Conservation (phyloP, 805 yeast species). For the Cyberlindnera amylophila region DNA sequence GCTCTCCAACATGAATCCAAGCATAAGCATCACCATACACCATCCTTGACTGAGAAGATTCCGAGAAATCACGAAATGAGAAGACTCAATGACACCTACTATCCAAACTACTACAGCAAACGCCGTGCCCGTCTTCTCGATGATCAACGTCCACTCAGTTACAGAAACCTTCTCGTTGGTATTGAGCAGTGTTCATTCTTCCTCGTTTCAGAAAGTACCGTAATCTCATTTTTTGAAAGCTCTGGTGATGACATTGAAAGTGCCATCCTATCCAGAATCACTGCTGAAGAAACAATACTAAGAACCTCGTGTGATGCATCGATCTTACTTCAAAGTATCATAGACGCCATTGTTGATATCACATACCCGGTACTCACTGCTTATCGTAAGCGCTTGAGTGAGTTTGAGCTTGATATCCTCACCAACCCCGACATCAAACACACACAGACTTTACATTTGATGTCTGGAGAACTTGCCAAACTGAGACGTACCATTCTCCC, state of each 20-base stretch:
- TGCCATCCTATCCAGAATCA: conserved; percentile 47
- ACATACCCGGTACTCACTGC: conserved; percentile 51
- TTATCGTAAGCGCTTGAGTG: conserved; percentile 44
- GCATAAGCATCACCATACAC: background rate
- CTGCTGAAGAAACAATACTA: conserved; percentile 42
- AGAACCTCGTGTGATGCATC: conserved; percentile 50
- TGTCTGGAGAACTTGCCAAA: conserved; percentile 49
- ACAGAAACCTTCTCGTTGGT: conserved; percentile 42
- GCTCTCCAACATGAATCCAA: background rate
- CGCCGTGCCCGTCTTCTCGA: conserved; percentile 30
- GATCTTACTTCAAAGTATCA: conserved; percentile 47
- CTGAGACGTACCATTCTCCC: conserved; percentile 46
- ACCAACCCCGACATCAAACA: conserved; percentile 46
- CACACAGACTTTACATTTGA: conserved; percentile 49
- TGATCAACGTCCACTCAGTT: conserved; percentile 41
- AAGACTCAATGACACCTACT: conserved; percentile 31
- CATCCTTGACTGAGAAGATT: conserved; percentile 17
- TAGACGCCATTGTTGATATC: conserved; percentile 53
- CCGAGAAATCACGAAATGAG: conserved; percentile 28
- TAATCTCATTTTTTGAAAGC: conserved; percentile 55
- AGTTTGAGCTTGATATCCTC: conserved; percentile 49
- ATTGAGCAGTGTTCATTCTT: conserved; percentile 55
- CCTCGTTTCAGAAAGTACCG: conserved; percentile 40
- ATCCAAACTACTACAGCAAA: conserved; percentile 20
- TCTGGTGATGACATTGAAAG: conserved; percentile 49